These are phyloP conservation scores for Golubevia sp. DNA, from an alignment of 1,284 basidiomycete species.

Conservation along the genomic window DNA sequence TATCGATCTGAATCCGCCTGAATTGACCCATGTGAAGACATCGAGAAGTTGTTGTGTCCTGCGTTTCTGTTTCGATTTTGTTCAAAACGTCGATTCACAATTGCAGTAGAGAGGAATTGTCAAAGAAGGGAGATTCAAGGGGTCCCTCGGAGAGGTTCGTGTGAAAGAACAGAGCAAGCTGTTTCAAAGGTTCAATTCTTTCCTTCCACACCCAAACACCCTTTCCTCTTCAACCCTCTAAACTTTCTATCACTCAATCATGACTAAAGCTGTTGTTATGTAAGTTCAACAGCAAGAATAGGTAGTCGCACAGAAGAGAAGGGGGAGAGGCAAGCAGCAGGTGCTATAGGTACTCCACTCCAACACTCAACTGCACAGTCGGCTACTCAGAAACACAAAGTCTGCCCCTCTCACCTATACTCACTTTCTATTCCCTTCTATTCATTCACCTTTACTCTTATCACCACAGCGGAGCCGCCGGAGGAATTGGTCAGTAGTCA, in stretches of 20 bases:
- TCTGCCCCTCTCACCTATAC: no score
- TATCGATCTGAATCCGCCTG: no score
- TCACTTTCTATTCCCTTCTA: neutral
- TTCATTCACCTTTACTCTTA: neutral
- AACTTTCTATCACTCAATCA: constrained; percentile 12
- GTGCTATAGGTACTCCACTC: neutral
- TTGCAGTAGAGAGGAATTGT: no score
- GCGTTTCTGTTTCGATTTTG: no score
- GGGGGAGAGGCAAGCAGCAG: neutral
- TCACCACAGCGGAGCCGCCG: neutral
- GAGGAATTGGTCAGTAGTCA: neutral
- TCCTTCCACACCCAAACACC: constrained; percentile 6
- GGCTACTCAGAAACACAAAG: neutral
- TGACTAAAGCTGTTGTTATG: constrained; percentile 57
- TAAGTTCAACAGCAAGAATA: constrained; percentile 6
- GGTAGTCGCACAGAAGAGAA: neutral
- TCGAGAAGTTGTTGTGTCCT: no score
- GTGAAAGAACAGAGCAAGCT: no score
- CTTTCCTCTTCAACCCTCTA: neutral
- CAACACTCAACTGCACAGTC: neutral
- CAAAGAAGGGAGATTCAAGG: no score
- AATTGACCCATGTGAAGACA: no score
- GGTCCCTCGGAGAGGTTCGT: no score
- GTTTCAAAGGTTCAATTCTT: no score
- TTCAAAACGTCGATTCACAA: no score